Evolutionary conservation across 805 yeast genomes (phyloP).

Genomic region (Cyberlindnera galapagoensis): DNA sequence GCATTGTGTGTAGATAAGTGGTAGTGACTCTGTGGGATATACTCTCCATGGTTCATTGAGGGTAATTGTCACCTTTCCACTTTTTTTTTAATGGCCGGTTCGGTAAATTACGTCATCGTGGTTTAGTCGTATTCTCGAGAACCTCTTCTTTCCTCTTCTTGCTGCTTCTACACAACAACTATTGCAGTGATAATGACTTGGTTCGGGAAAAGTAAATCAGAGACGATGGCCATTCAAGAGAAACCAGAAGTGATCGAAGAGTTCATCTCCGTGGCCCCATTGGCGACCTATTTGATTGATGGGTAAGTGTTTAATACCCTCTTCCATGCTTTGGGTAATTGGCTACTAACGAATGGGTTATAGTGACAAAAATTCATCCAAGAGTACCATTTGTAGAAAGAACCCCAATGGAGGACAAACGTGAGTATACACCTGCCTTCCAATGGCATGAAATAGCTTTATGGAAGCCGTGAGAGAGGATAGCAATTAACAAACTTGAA

Average conservation of each 20-base stretch:
- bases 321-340: not conserved
- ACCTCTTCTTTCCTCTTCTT: not conserved
- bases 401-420: conserved; percentile 37
- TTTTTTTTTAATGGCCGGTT: too few species aligned
- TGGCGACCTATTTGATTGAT: conserved; percentile 17
- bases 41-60: too few species aligned
- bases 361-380: conserved; percentile 13
- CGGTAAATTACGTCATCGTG: too few species aligned
- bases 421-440: too few species aligned
- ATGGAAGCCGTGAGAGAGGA: too few species aligned
- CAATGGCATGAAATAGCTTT: too few species aligned
- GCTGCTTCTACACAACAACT: not conserved
- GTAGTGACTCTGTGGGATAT: too few species aligned
- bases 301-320: conserved; percentile 13
- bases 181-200: conserved; percentile 3
- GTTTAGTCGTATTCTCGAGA: too few species aligned
- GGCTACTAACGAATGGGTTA: not conserved
- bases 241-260: not conserved
- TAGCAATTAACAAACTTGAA: conserved; percentile 16
- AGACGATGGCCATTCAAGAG: not conserved
- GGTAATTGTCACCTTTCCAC: too few species aligned
- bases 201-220: not conserved
- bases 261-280: conserved; percentile 9
- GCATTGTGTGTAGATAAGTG: conserved; percentile 20
- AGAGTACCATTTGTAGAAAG: conserved; percentile 41